A percentile compares a stretch with the other conserved stretches of the same genome.
phyloP scores from a whole-genome alignment of 129 eudicot genomes.

The Arctium lappa region DNA sequence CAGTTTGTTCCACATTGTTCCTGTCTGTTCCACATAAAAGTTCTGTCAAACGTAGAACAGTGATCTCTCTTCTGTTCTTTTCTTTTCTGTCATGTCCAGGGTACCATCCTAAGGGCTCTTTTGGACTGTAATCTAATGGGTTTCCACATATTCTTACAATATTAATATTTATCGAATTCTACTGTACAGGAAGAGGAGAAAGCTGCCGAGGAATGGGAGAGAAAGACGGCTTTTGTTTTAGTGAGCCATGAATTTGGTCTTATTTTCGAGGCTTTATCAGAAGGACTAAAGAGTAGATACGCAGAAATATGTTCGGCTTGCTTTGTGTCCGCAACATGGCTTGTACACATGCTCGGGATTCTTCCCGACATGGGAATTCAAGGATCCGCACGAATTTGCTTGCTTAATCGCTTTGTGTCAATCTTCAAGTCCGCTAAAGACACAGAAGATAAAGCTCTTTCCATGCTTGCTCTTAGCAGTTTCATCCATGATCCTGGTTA shows the following conservation, averaged over 20 bases:
- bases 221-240: slow-evolving; percentile 60
- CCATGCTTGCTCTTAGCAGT: slow-evolving; percentile 72
- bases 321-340: slow-evolving; percentile 78
- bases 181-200: slow-evolving; percentile 60
- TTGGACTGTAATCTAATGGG: neutral
- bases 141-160: neutral
- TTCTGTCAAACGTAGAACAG: no score
- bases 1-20: no score
- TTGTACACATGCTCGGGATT: slow-evolving; percentile 62
- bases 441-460: slow-evolving; percentile 61
- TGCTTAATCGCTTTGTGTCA: slow-evolving; percentile 61
- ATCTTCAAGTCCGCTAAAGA: slow-evolving; percentile 67
- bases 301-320: slow-evolving; percentile 60
- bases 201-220: slow-evolving; percentile 76
- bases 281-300: slow-evolving; percentile 62
- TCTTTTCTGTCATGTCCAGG: no score
- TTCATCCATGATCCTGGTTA: slow-evolving; percentile 70
- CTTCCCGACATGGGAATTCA: slow-evolving; percentile 74
- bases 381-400: slow-evolving; percentile 77
- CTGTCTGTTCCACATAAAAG: no score
- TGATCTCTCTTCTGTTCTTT: no score
- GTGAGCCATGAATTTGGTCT: slow-evolving; percentile 86
- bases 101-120: no score
- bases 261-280: slow-evolving; percentile 70
- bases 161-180: neutral